Evolutionary conservation across 805 yeast species (phyloP), one percentile per base, ranked within the genome.

Genomic region (Blastobotrys muscicola): DNA sequence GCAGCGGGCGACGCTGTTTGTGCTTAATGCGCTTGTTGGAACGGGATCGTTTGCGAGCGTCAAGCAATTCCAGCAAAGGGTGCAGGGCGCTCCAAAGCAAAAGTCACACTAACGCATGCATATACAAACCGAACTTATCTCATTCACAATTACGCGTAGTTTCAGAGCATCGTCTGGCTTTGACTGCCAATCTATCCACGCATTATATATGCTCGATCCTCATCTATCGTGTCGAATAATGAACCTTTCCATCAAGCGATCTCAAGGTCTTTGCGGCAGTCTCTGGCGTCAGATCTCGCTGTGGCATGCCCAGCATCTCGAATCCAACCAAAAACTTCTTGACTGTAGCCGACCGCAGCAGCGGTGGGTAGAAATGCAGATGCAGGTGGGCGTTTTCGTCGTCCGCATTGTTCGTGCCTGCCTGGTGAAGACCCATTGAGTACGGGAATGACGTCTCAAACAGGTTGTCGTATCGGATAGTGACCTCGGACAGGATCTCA

Each of bases 371-470:
- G 62, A 82, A 82, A 60, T 82, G 86, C 72, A 82, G 75, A 52
- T 81, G 84, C 59, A 82, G 76, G 66, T 75, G 76, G 12, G 36
- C 36, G 50, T 65, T 64, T 12, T 72, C 59, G 3, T 46, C 52
- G 43, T 69, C 70, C 1, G 63, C 58, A 10, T 70, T 61, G 39
- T 67, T 65, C 32, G 79, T 66, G 37, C 83, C 84, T 7, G 85
- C 82, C 61, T 82, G 90, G 61, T 82, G 90, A 12, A 82, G 61
- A 11, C 90, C 90, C 89, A 82, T 82, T 0, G 86, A 80, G 61
- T 82, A 82, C 2, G 89, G 89, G 68, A 82, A 82, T 29, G 76
- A 72, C 4, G 84, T 75, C 57, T 71, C 65, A 59, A 82, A 82
- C 43, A 82, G 65, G 57, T 82, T 82, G 62, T 82, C 89, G 62